A percentile compares a stretch with the other conserved stretches of the same genome.
These are phyloP conservation scores for Phyllosticta citriasiana DNA, from an alignment of 2,329 filamentous ascomycete species.

Conservation along the genomic window DNA sequence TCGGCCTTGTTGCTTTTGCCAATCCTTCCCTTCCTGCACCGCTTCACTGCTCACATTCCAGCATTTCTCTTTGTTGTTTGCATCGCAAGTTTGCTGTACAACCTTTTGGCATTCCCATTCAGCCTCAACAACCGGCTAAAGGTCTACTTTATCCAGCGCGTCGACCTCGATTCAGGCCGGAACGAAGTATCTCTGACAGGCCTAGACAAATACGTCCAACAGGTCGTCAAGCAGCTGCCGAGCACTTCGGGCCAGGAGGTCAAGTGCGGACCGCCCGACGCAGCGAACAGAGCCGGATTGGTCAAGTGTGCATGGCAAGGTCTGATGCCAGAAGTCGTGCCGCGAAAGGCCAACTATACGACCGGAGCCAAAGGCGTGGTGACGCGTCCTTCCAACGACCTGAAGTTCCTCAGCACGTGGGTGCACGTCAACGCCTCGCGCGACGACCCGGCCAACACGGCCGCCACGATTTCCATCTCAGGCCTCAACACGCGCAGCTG, in stretches of 20 bases:
- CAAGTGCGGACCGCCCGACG: constrained; percentile 29
- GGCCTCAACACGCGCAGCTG: constrained; percentile 73
- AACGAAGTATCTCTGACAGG: constrained; percentile 51
- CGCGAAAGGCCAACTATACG: constrained; percentile 14
- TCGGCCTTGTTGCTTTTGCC: constrained; percentile 66
- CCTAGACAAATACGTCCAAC: constrained; percentile 27
- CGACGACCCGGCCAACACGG: constrained; percentile 26
- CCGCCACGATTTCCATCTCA: constrained; percentile 54
- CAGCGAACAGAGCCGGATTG: constrained; percentile 41
- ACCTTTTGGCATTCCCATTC: constrained; percentile 81
- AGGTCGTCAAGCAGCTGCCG: constrained; percentile 60
- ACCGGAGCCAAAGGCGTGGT: constrained; percentile 19
- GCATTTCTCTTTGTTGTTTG: constrained; percentile 65
- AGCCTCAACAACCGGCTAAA: constrained; percentile 71
- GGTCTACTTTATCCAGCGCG: constrained; percentile 71
- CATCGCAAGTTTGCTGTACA: constrained; percentile 70
- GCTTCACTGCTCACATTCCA: constrained; percentile 74
- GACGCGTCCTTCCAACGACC: constrained; percentile 30
- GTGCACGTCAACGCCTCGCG: constrained; percentile 54
- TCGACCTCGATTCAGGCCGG: constrained; percentile 62
- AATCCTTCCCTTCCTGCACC: constrained; percentile 73
- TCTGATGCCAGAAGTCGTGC: constrained; percentile 53
- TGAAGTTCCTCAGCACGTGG: constrained; percentile 39
- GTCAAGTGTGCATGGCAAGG: constrained; percentile 63
- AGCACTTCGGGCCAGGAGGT: constrained; percentile 52